Evolutionary conservation across 1,139 yeast species (phyloP), one percentile per base, ranked within the genome.

Genomic region (Hyphopichia burtonii): DNA sequence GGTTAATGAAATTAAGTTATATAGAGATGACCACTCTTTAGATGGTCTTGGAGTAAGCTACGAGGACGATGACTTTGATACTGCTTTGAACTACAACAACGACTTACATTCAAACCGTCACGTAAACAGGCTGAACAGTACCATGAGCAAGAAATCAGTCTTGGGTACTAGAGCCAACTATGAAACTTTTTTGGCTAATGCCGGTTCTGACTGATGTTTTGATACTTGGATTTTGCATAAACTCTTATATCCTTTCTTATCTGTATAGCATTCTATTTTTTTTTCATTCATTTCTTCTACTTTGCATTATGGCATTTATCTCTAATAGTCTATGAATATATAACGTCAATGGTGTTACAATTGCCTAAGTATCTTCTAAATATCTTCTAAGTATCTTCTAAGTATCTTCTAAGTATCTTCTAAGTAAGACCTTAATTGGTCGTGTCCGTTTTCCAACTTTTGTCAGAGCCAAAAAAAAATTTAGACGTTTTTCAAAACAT

Each of bases 131-230:
- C 65, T 56, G 59, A 58, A 57, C 41, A 68, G 69, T 25, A 56
- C 61, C 10, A 49, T 51, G 51, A 66, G 73, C 39, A 66, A 66
- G 46, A 59, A 60, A 41, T 64, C 71, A 2, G 66, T 71, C 3
- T 58, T 72, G 46, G 74, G 75, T 1, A 72, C 78, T 1, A 54
- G 74, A 25, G 66, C 65, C 17, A 68, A 69, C 44, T 71, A 72
- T 51, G 58, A 59, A 41, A 62, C 57, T 45, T 71, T 72, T 45
- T 43, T 71, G 44, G 73, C 71, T 31, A 66, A 66, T 45, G 71
- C 38, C 12, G 38, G 38, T 3, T 6, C 32, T n/a, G 38, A 32
- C 23, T n/a, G n/a, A n/a, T n/a, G n/a, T n/a, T n/a, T n/a, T n/a
- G n/a, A n/a, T n/a, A n/a, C n/a, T n/a, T n/a, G n/a, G n/a, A n/a